These are phyloP conservation scores for Zymoseptoria brevis DNA, from an alignment of 2,329 filamentous ascomycete species.

Conservation along the genomic window DNA sequence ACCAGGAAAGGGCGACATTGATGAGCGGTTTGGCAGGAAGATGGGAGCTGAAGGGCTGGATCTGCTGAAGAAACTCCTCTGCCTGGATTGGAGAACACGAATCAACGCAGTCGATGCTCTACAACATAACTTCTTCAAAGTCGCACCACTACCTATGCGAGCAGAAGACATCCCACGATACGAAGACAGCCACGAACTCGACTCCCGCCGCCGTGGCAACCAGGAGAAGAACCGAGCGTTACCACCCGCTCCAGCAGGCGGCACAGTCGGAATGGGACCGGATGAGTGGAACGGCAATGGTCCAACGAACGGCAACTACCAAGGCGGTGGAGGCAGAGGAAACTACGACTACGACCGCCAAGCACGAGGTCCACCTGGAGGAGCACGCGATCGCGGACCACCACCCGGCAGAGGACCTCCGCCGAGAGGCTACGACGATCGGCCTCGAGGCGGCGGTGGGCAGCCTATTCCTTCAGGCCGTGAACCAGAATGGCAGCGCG, in stretches of 20 bases:
- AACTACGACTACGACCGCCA: neutral
- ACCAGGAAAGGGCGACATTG: constrained; percentile 56
- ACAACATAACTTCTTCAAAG: constrained; percentile 84
- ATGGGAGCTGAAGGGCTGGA: constrained; percentile 61
- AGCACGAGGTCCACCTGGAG: constrained; percentile 12
- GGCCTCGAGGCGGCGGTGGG: constrained; percentile 13
- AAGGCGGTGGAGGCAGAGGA: constrained; percentile 13
- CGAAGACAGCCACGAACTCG: constrained; percentile 93
- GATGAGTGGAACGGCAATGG: constrained; percentile 51
- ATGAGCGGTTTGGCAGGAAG: constrained; percentile 55
- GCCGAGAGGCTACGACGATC: constrained; percentile 21
- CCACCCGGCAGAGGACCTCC: constrained; percentile 19
- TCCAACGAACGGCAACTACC: constrained; percentile 23
- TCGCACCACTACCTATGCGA: constrained; percentile 65
- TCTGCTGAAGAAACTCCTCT: constrained; percentile 72
- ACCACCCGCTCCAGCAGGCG: constrained; percentile 85
- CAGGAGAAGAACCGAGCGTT: constrained; percentile 76
- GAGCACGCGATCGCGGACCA: constrained; percentile 31
- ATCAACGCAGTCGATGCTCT: constrained; percentile 92
- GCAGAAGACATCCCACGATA: constrained; percentile 85
- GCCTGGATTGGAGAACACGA: constrained; percentile 77
- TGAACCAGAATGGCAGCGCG: constrained; percentile 20
- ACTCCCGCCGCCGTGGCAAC: constrained; percentile 66
- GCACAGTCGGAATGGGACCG: constrained; percentile 69
- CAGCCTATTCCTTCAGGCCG: constrained; percentile 15